phyloP scores from a whole-genome alignment of 495 filamentous ascomycete genomes.

The Xeromyces bisporus region DNA sequence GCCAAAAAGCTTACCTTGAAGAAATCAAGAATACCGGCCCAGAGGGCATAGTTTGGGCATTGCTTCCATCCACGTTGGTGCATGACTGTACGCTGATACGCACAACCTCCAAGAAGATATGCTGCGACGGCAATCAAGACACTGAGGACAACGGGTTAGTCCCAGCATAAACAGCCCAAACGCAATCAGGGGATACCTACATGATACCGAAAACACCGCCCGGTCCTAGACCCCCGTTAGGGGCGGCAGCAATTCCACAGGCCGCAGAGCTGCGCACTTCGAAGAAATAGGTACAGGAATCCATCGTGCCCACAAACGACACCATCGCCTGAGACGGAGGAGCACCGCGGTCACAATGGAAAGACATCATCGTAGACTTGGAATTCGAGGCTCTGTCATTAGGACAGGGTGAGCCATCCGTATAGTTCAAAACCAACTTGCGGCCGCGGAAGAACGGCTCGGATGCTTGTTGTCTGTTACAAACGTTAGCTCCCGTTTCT shows the following conservation, averaged over 20 bases:
- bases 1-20: conserved; percentile 48
- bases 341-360: conserved; percentile 74
- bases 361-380: conserved; percentile 81
- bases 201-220: conserved; percentile 89
- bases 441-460: conserved; percentile 64
- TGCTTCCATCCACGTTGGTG: conserved; percentile 93
- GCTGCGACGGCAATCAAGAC: conserved; percentile 61
- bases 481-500: conserved; percentile 1
- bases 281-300: conserved; percentile 94
- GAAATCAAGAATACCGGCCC: conserved; percentile 76
- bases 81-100: conserved; percentile 89
- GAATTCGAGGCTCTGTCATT: conserved; percentile 33
- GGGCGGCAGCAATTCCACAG: conserved; percentile 47
- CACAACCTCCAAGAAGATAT: conserved; percentile 81
- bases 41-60: conserved; percentile 82
- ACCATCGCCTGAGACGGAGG: conserved; percentile 41
- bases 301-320: conserved; percentile 71
- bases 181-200: conserved; percentile 24
- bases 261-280: conserved; percentile 77
- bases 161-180: not conserved
- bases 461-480: conserved; percentile 44
- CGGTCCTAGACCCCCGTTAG: conserved; percentile 59
- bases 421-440: conserved; percentile 86
- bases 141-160: conserved; percentile 14
- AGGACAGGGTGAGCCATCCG: conserved; percentile 65